Evolutionary conservation across 805 yeast genomes (phyloP).

Genomic region (Cyberlindnera mycetangii): DNA sequence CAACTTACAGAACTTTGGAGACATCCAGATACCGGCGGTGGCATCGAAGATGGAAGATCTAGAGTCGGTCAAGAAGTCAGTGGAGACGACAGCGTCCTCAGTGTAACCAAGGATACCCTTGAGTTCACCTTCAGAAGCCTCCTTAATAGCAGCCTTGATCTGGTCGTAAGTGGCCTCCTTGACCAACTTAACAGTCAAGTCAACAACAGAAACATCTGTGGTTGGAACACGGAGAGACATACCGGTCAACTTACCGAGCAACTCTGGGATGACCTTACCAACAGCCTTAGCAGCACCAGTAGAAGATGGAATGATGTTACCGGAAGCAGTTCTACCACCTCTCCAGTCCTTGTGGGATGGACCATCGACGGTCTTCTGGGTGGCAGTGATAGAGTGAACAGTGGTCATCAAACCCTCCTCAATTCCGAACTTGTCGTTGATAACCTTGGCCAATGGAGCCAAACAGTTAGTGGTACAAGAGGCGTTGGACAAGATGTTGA

Average conservation of each 20-base stretch:
- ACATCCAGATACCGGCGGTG: conserved; percentile 83
- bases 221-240: conserved; percentile 94
- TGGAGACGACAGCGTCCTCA: conserved; percentile 87
- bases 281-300: conserved; percentile 99
- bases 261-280: conserved; percentile 89
- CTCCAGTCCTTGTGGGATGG: conserved; percentile 98
- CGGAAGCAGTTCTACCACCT: conserved; percentile 96
- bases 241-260: conserved; percentile 93
- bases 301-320: conserved; percentile 92
- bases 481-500: conserved; percentile 82
- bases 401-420: conserved; percentile 95
- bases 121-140: conserved; percentile 72
- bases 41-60: conserved; percentile 90
- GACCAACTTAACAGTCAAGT: conserved; percentile 79
- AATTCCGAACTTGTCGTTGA: conserved; percentile 82
- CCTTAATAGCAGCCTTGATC: conserved; percentile 72
- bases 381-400: conserved; percentile 93
- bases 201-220: conserved; percentile 90
- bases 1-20: conserved; percentile 87
- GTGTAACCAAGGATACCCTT: conserved; percentile 88
- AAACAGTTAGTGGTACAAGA: conserved; percentile 96
- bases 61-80: conserved; percentile 81
- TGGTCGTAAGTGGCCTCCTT: conserved; percentile 78
- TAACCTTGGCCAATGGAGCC: conserved; percentile 90
- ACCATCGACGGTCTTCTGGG: conserved; percentile 96